Evolutionary conservation across 2,329 filamentous ascomycete species (phyloP).

Genomic region (Neofusicoccum umdonicola): DNA sequence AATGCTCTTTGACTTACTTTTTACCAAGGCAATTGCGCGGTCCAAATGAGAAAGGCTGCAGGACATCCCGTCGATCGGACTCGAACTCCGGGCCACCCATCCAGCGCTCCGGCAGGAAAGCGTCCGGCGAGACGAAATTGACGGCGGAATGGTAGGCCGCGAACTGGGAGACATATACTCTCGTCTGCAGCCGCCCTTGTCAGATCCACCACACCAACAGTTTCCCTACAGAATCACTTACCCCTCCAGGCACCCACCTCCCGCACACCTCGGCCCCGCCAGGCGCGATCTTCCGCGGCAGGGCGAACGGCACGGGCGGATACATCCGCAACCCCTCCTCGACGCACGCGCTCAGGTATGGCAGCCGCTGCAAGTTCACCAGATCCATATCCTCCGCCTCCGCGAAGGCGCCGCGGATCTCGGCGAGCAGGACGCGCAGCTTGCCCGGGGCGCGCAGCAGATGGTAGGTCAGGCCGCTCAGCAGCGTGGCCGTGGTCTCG

Average conservation of each 20-base stretch:
- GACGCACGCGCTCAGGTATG: too few species aligned
- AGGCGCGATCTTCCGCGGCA: slow-evolving; percentile 28
- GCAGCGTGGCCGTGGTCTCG: slow-evolving; percentile 35
- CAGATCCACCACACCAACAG: neutral
- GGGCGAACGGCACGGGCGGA: slow-evolving; percentile 35
- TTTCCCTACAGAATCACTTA: slow-evolving; percentile 6
- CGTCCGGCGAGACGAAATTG: slow-evolving; percentile 27
- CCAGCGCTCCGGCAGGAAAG: slow-evolving; percentile 34
- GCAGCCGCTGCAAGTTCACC: too few species aligned
- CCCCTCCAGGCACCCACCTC: slow-evolving; percentile 23
- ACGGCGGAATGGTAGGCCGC: slow-evolving; percentile 27
- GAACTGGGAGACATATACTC: slow-evolving; percentile 12
- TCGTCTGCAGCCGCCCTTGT: neutral
- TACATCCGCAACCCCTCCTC: slow-evolving; percentile 29
- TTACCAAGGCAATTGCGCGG: slow-evolving; percentile 34
- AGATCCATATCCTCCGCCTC: too few species aligned
- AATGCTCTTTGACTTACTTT: slow-evolving; percentile 27
- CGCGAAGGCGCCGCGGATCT: too few species aligned
- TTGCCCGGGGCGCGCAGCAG: too few species aligned
- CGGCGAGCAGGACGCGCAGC: too few species aligned
- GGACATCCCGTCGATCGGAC: slow-evolving; percentile 23
- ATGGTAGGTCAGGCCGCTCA: too few species aligned
- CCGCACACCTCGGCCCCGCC: slow-evolving; percentile 26
- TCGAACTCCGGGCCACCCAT: slow-evolving; percentile 28
- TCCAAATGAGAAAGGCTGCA: slow-evolving; percentile 28